phyloP scores from a whole-genome alignment of 2,329 filamentous ascomycete genomes.

The Anthostomella pinea region DNA sequence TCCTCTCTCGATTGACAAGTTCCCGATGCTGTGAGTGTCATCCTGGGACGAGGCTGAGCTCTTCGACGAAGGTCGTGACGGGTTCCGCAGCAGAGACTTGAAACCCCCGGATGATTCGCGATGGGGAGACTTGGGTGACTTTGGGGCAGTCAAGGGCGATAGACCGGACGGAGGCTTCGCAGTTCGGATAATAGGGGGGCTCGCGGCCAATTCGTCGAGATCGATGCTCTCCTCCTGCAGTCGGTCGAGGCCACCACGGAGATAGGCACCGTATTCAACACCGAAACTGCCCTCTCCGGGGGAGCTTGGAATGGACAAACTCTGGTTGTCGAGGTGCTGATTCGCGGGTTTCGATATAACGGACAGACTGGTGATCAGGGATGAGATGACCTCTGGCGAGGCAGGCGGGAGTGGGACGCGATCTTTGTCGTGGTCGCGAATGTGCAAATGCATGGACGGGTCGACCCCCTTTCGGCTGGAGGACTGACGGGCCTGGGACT shows the following conservation, averaged over 20 bases:
- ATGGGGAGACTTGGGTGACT: constrained; percentile 50
- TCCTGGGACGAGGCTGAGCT: constrained; percentile 56
- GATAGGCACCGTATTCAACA: constrained; percentile 69
- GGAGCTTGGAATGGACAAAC: constrained; percentile 37
- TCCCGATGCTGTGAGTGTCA: constrained; percentile 61
- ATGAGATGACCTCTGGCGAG: constrained; percentile 68
- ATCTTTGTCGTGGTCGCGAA: constrained; percentile 25
- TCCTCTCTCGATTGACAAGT: constrained; percentile 60
- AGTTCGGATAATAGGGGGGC: constrained; percentile 73
- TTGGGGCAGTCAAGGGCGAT: constrained; percentile 66
- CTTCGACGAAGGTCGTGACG: constrained; percentile 58
- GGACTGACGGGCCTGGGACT: constrained; percentile 30
- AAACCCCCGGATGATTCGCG: constrained; percentile 50
- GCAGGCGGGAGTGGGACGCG: constrained; percentile 40
- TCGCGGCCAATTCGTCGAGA: constrained; percentile 59
- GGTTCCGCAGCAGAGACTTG: constrained; percentile 57
- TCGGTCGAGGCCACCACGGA: constrained; percentile 49
- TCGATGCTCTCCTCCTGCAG: constrained; percentile 45
- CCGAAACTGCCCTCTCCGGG: constrained; percentile 57
- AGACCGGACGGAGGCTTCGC: constrained; percentile 76
- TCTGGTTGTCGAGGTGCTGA: constrained; percentile 64
- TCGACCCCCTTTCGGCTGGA: constrained; percentile 31
- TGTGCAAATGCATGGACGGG: constrained; percentile 29
- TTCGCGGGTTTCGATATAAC: constrained; percentile 66
- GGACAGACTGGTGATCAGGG: constrained; percentile 66